phyloP scores from a whole-genome alignment of 345 rosid species.

The Eucalyptus shirleyi region DNA sequence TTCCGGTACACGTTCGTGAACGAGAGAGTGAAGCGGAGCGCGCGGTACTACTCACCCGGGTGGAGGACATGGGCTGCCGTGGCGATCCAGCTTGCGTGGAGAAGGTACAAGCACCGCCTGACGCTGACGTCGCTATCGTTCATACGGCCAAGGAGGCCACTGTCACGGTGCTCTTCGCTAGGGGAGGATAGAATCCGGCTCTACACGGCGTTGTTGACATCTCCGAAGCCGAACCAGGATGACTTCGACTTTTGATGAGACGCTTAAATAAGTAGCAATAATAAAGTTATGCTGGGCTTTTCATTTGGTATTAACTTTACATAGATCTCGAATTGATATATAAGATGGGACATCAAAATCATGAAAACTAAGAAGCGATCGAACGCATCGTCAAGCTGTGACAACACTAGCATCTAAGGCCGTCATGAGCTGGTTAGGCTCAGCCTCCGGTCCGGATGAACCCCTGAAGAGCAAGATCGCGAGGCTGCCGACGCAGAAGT shows the following conservation, averaged over 20 bases:
- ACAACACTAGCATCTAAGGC: neutral
- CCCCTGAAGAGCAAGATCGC: slow-evolving; percentile 57
- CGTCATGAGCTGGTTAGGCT: neutral
- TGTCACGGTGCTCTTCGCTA: slow-evolving; percentile 72
- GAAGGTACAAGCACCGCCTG: slow-evolving; percentile 71
- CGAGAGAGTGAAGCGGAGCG: slow-evolving; percentile 85
- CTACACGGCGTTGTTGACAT: slow-evolving; percentile 83
- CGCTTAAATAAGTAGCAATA: neutral
- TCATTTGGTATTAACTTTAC: neutral
- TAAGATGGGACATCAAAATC: neutral
- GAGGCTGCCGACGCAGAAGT: slow-evolving; percentile 47
- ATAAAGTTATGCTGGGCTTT: neutral
- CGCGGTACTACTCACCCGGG: slow-evolving; percentile 90
- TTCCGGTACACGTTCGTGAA: slow-evolving; percentile 93
- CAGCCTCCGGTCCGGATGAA: neutral
- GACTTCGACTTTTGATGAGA: slow-evolving; percentile 63
- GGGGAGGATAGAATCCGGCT: slow-evolving; percentile 89
- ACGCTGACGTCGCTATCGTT: slow-evolving; percentile 80
- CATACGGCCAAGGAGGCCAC: slow-evolving; percentile 81
- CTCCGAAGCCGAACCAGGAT: slow-evolving; percentile 93
- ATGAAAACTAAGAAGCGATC: neutral
- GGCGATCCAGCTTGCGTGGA: slow-evolving; percentile 95
- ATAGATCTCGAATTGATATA: neutral
- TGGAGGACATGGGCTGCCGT: slow-evolving; percentile 99
- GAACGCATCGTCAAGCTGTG: neutral